Base-by-base conservation (phyloP, 306 rosid genomes). In the Cotoneaster glaucophyllus region DNA sequence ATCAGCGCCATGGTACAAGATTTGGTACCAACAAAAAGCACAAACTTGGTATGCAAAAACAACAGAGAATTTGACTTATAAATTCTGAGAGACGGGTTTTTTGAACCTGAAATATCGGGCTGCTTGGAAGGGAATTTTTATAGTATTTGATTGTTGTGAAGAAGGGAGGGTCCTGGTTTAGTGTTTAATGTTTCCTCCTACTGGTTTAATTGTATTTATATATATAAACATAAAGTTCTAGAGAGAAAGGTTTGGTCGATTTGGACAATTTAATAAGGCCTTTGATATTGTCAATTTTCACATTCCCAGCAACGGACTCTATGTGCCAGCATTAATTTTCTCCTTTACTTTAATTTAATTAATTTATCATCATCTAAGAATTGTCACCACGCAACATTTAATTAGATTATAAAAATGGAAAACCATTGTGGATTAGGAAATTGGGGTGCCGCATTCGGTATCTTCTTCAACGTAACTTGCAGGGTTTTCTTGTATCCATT, bases 1-100 rank as follows among this genome's bases (percentile, higher is more conserved):
- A 89, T 86, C 73, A 92, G 59, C 64, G 82, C 97, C 96, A 89
- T 91, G 1, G 19, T 25, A 43, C 45, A 26, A 13, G 18, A 11
- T 22, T 61, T 29, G 67, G 43, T 15, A 29, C 7, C 24, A 29
- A 3, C 37, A 29, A 14, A 12, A 32, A 71, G 22, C 29, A 52
- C 43, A 57, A 14, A 18, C 29, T 28, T 50, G 18, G 31, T 17
- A 18, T 22, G 22, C 44, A 41, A 41, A 41, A 41, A 41, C 44
- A 41, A 41, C 8, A 41, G 44, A 41, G 44, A 9, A 8, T 41
- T 48, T 48, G 54, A 14, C 19, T 5, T 14, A 15, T 4, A 48
- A 14, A 52, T 57, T 57, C 15, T 26, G 65, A 61, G 65, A 61
- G 65, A 26, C 11, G 34, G 65, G 44, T 2, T 26, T 61, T 61